phyloP scores from a whole-genome alignment of 768 basidiomycete species.

The Imleria badia region DNA sequence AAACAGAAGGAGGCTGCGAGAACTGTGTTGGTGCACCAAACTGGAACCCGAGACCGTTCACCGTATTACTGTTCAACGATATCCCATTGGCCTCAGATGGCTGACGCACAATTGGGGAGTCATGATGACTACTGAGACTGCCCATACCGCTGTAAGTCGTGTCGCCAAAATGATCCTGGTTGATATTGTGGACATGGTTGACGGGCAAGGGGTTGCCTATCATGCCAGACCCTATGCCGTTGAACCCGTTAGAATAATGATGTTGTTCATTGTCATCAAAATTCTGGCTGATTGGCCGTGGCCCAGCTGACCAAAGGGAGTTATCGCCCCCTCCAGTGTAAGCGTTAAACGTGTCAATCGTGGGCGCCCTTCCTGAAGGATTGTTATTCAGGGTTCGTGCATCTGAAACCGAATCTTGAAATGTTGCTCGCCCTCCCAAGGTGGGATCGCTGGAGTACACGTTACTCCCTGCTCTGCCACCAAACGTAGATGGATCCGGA shows the following conservation, averaged over 20 bases:
- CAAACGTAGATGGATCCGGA: constrained; percentile 63
- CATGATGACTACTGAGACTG: constrained; percentile 20
- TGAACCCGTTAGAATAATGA: constrained; percentile 28
- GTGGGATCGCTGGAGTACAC: constrained; percentile 39
- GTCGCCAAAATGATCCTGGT: constrained; percentile 29
- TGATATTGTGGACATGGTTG: constrained; percentile 22
- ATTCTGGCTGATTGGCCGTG: constrained; percentile 21
- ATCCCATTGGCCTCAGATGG: constrained; percentile 26
- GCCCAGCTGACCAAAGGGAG: constrained; percentile 37
- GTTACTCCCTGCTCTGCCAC: constrained; percentile 42
- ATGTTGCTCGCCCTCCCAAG: constrained; percentile 36
- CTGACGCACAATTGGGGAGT: constrained; percentile 23
- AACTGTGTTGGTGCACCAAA: constrained; percentile 18
- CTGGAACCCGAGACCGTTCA: constrained; percentile 23
- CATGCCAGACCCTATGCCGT: constrained; percentile 16
- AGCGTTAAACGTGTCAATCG: constrained; percentile 40
- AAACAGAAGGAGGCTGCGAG: constrained; percentile 20
- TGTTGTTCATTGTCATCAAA: constrained; percentile 22
- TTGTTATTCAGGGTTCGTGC: constrained; percentile 36
- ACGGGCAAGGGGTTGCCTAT: constrained; percentile 19
- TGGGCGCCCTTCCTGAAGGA: constrained; percentile 31
- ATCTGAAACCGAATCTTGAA: constrained; percentile 43
- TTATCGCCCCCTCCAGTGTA: constrained; percentile 33
- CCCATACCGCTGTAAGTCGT: constrained; percentile 23
- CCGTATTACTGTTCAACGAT: constrained; percentile 14